phyloP scores from a whole-genome alignment of 78 protist genomes.

The Dictyostelium firmibasis region DNA sequence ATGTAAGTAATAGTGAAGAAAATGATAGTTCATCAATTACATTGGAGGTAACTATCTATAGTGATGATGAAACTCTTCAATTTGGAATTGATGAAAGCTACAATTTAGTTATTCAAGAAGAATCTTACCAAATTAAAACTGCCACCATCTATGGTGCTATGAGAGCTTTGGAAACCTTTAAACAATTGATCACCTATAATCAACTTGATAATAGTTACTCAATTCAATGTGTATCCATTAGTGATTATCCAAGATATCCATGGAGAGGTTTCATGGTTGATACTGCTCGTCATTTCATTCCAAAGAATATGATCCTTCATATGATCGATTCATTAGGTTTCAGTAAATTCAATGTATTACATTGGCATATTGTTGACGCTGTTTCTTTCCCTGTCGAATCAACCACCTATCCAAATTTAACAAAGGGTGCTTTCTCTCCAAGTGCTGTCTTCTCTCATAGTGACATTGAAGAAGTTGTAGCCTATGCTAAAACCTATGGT shows the following conservation, averaged over 20 bases:
- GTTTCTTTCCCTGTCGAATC: constrained; percentile 91
- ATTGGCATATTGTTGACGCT: constrained; percentile 96
- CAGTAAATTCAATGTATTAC: constrained; percentile 90
- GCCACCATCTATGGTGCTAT: constrained; percentile 88
- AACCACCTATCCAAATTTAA: constrained; percentile 74
- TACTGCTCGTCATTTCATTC: constrained; percentile 92
- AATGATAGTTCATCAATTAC: neutral
- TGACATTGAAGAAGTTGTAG: constrained; percentile 87
- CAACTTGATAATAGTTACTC: neutral
- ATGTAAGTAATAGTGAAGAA: neutral
- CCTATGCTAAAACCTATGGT: constrained; percentile 89
- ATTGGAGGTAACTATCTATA: neutral
- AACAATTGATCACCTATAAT: constrained; percentile 88
- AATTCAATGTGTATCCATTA: constrained; percentile 5
- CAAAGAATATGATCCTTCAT: constrained; percentile 66
- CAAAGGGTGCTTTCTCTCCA: constrained; percentile 82
- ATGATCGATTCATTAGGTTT: constrained; percentile 85
- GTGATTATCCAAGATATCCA: constrained; percentile 91
- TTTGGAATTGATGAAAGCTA: constrained; percentile 47
- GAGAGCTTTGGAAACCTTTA: constrained; percentile 92
- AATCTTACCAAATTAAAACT: constrained; percentile 29
- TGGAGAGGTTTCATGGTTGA: constrained; percentile 95
- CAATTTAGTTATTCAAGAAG: neutral
- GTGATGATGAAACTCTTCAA: constrained; percentile 20
- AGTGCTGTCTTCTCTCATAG: constrained; percentile 78